Base-by-base conservation (phyloP, 1,139 yeast genomes). In the Protomyces lactucae-debilis region DNA sequence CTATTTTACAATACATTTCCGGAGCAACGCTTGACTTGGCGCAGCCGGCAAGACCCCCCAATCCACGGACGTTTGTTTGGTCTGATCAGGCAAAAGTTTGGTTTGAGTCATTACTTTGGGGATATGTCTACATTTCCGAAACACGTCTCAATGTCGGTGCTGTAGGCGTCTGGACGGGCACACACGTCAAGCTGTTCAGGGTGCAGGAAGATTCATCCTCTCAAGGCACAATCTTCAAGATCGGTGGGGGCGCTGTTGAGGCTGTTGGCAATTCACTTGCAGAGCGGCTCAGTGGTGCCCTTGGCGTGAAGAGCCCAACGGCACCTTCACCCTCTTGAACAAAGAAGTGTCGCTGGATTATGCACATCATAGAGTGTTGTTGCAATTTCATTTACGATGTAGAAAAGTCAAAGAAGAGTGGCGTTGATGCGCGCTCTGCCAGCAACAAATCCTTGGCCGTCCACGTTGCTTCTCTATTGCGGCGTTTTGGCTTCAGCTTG, bases 41-140 rank as follows among this genome's bases (percentile, higher is more conserved):
- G 25, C 66, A 21, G 71, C 72, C 66, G 68, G 23, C 48, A 18
- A 73, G 8, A 70, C 71, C 1, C 78, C 84, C 64, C 83, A 82
- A 63, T 80, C 81, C 2, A 76, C 86, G 67, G 76, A 73, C 66
- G 63, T 85, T 88, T 68, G 73, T 75, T 12, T 87, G 96, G 93
- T 81, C 83, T 55, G 77, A 77, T 54, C 71, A 81, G 8, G 83
- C 93, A 0, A 77, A 88, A 46, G 91, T 92, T 0, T 90, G 96
- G 96, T 86, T 88, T 72, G 79, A 82, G 55, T 82, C 88, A 14
- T 76, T 87, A 16, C 72, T 88, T 40, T 88, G 91, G 85, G 83
- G 86, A 1, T 78, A 80, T 61, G 80, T 88, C 0, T 88, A 83
- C 72, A 80, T 82, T 60, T 75, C 80, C 28, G 77, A 79, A 10